Evolutionary conservation across 192 early-diverging fungal genomes (phyloP).

Genomic region (Linnemannia zychae): DNA sequence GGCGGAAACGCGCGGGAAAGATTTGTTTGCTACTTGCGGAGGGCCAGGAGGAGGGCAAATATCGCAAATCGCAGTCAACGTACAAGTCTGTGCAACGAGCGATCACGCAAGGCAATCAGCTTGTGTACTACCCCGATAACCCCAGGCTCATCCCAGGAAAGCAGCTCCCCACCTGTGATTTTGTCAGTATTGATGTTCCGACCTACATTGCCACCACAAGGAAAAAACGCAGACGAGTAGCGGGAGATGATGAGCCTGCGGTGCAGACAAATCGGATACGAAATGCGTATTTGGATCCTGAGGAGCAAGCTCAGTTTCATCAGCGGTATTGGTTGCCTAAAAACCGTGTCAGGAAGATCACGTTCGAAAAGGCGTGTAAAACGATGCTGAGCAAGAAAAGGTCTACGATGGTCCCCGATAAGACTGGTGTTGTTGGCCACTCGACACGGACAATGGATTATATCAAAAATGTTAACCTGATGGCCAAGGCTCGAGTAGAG

Average conservation of each 20-base stretch:
- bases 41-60: slow-evolving; percentile 74
- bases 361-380: background rate
- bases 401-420: slow-evolving; percentile 1
- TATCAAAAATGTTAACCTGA: slow-evolving; percentile 5
- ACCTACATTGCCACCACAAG: slow-evolving; percentile 50
- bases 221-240: slow-evolving; percentile 34
- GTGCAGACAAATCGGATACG: background rate
- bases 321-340: slow-evolving; percentile 15
- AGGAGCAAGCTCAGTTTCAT: slow-evolving; percentile 27
- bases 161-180: slow-evolving; percentile 61
- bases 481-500: slow-evolving; percentile 12
- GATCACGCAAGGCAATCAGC: slow-evolving; percentile 64
- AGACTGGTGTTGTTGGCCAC: slow-evolving; percentile 20
- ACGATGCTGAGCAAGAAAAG: background rate
- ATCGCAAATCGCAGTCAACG: slow-evolving; percentile 61
- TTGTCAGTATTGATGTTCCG: slow-evolving; percentile 65
- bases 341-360: slow-evolving; percentile 9
- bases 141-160: slow-evolving; percentile 66
- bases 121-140: slow-evolving; percentile 61
- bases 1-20: slow-evolving; percentile 79
- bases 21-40: slow-evolving; percentile 76
- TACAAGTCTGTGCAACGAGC: slow-evolving; percentile 77
- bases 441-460: slow-evolving; percentile 30
- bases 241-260: slow-evolving; percentile 19
- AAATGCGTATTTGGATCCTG: slow-evolving; percentile 13